phyloP scores from a whole-genome alignment of 345 rosid species.

The Eucalyptus sideroxylon region DNA sequence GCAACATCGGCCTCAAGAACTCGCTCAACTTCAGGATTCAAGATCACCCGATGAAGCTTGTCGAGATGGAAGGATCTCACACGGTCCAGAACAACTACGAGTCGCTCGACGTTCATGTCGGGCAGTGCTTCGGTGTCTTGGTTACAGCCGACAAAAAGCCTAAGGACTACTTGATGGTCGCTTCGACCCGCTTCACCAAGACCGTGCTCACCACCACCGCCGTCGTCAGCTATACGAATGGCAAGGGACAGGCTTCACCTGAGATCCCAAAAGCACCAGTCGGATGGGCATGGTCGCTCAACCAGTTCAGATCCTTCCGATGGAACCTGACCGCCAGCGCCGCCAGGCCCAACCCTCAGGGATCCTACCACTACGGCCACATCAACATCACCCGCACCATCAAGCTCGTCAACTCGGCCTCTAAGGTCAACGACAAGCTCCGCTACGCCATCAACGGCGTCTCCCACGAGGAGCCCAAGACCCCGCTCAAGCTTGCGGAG shows the following conservation, averaged over 20 bases:
- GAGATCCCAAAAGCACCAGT: slow-evolving; percentile 10
- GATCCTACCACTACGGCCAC: slow-evolving; percentile 20
- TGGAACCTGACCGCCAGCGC: slow-evolving; percentile 27
- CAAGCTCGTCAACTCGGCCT: slow-evolving; percentile 3
- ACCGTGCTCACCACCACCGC: slow-evolving; percentile 1
- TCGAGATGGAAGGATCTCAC: slow-evolving; percentile 22
- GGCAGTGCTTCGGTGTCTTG: slow-evolving; percentile 7
- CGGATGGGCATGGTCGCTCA: slow-evolving; percentile 29
- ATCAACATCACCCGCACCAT: slow-evolving; percentile 23
- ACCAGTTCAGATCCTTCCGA: slow-evolving; percentile 21
- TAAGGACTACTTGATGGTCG: slow-evolving; percentile 15
- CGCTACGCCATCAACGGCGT: slow-evolving; percentile 16
- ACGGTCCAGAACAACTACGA: slow-evolving; percentile 9
- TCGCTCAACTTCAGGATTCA: slow-evolving; percentile 18
- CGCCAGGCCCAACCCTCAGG: slow-evolving; percentile 27
- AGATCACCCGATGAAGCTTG: slow-evolving; percentile 10
- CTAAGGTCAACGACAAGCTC: slow-evolving; percentile 9
- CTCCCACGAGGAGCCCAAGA: slow-evolving; percentile 8
- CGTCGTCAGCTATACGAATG: background rate
- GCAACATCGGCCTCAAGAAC: slow-evolving; percentile 14
- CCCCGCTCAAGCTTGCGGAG: slow-evolving; percentile 19
- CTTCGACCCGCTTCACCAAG: slow-evolving; percentile 15
- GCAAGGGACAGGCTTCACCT: slow-evolving; percentile 8
- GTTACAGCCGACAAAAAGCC: slow-evolving; percentile 11
- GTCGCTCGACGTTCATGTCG: slow-evolving; percentile 16